Conservation (phyloP, 1,284 basidiomycete species). For the Ceratobasidium papillatum region DNA sequence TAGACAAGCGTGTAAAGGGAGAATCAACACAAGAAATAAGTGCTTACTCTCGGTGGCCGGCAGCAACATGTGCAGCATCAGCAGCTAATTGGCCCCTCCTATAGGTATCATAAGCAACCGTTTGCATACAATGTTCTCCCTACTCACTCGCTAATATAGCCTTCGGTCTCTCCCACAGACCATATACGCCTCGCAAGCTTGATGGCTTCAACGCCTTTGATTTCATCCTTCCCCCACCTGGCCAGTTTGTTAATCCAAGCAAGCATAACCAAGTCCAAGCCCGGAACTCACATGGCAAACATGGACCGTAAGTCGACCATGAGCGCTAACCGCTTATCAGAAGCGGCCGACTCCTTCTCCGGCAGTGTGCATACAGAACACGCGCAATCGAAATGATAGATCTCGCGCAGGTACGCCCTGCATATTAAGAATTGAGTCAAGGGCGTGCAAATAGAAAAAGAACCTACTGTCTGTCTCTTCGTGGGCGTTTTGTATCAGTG, state of each 20-base stretch:
- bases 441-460: not conserved
- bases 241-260: slow-evolving; percentile 53
- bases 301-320: slow-evolving; percentile 57
- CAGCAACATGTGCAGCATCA: slow-evolving; percentile 65
- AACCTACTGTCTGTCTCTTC: slow-evolving; percentile 61
- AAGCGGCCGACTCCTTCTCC: slow-evolving; percentile 57
- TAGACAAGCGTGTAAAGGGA: slow-evolving; percentile 46
- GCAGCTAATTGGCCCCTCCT: slow-evolving; percentile 64
- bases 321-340: slow-evolving; percentile 55
- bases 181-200: slow-evolving; percentile 61
- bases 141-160: slow-evolving; percentile 63
- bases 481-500: slow-evolving; percentile 62
- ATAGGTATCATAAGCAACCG: not conserved
- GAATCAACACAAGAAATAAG: not conserved
- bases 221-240: slow-evolving; percentile 57
- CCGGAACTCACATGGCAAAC: slow-evolving; percentile 20
- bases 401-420: slow-evolving; percentile 59
- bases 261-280: not conserved
- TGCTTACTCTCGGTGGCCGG: slow-evolving; percentile 67
- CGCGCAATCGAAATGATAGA: slow-evolving; percentile 66
- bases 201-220: slow-evolving; percentile 62
- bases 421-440: not conserved
- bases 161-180: slow-evolving; percentile 64
- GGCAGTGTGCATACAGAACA: slow-evolving; percentile 66
- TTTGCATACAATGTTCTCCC: not conserved